Conservation (phyloP, 495 filamentous ascomycete genomes). For the Xylaria curta region DNA sequence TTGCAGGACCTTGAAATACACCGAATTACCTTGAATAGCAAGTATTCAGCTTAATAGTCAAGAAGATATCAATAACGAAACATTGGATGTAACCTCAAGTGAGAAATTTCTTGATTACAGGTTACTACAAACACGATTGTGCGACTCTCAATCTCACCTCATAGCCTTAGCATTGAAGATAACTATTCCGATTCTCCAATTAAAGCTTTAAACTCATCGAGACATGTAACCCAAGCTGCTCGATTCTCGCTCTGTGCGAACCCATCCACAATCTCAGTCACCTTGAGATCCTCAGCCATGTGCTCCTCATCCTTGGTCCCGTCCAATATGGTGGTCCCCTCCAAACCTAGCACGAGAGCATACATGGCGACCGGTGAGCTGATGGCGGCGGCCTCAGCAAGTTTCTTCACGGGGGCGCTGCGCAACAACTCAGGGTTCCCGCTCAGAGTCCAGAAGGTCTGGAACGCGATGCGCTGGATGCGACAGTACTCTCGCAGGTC, state of each 20-base stretch:
- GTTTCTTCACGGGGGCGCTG: conserved; percentile 54
- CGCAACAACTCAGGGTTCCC: conserved; percentile 66
- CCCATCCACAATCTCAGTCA: conserved; percentile 53
- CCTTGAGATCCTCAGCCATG: conserved; percentile 71
- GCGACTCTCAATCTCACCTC: conserved; percentile 14
- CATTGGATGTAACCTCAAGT: not conserved
- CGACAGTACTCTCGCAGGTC: conserved; percentile 67
- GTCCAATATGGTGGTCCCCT: conserved; percentile 65
- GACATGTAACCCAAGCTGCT: conserved; percentile 52
- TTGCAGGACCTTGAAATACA: not conserved
- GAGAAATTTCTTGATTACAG: conserved; percentile 4
- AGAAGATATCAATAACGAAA: not conserved
- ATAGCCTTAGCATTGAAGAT: not conserved
- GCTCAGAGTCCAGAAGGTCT: conserved; percentile 82
- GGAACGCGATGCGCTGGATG: conserved; percentile 66
- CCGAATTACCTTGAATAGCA: not conserved
- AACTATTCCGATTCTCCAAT: conserved; percentile 49
- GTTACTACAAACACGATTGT: not conserved
- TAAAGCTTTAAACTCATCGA: conserved; percentile 53
- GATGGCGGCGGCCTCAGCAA: conserved; percentile 58
- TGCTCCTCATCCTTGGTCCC: conserved; percentile 68
- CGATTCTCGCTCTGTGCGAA: conserved; percentile 52
- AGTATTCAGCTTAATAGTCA: not conserved
- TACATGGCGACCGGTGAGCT: conserved; percentile 66
- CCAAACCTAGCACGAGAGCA: conserved; percentile 67